These are phyloP conservation scores for Talaromyces marneffei DNA, from an alignment of 2,329 filamentous ascomycete species.

Conservation along the genomic window DNA sequence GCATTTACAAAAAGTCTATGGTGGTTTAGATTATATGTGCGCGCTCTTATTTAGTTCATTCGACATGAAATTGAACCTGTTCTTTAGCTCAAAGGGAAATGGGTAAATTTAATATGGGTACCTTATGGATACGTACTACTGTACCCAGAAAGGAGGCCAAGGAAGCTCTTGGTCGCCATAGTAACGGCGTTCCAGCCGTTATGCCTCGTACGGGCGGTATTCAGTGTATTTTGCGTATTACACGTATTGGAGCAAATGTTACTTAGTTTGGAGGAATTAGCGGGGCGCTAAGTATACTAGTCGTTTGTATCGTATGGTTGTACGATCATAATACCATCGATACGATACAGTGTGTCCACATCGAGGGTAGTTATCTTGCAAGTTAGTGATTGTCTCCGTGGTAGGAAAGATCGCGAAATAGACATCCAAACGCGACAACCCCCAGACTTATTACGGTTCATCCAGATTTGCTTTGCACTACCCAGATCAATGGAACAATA, in stretches of 20 bases:
- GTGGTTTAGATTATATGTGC: too few relatives aligned
- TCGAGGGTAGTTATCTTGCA: background rate
- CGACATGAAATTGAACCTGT: background rate
- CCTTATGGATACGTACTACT: background rate
- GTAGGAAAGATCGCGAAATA: background rate
- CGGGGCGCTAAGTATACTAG: background rate
- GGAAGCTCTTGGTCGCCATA: slow-evolving; percentile 2
- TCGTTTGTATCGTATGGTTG: background rate
- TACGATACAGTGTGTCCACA: too few relatives aligned
- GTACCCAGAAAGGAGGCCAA: background rate
- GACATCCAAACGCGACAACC: background rate
- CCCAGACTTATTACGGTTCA: too few relatives aligned
- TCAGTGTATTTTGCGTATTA: background rate
- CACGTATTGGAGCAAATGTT: background rate
- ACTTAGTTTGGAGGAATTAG: background rate
- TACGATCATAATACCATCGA: background rate
- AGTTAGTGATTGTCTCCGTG: background rate
- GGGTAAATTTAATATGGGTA: background rate
- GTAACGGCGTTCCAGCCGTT: slow-evolving; percentile 3
- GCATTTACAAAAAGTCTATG: too few relatives aligned
- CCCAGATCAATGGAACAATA: background rate
- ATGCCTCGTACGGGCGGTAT: too few relatives aligned
- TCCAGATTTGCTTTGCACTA: background rate
- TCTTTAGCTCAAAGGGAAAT: background rate
- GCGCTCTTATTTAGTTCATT: background rate